Evolutionary conservation across 257 asterid genomes (phyloP).

Genomic region (Apocynum venetum): DNA sequence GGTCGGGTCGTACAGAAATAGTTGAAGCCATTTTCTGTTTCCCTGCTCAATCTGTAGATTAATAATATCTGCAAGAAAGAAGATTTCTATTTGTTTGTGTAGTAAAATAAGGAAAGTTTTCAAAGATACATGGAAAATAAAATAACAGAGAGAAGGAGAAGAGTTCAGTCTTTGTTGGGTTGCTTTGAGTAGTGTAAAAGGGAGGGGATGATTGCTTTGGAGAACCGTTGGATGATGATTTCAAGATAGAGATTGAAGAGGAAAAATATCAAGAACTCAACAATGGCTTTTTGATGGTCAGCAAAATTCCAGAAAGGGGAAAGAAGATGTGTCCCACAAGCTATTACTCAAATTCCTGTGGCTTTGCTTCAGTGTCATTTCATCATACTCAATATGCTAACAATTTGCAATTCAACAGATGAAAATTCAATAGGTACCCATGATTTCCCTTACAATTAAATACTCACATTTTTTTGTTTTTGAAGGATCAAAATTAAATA

Average conservation of each 20-base stretch:
- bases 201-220: neutral
- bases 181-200: slow-evolving; percentile 1
- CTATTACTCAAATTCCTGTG: neutral
- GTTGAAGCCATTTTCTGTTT: slow-evolving; percentile 56
- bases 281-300: neutral
- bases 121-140: neutral
- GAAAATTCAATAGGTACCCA: too few relatives aligned
- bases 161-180: neutral
- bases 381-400: too few relatives aligned
- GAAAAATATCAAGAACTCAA: slow-evolving; percentile 7
- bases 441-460: too few relatives aligned
- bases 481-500: too few relatives aligned
- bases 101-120: neutral
- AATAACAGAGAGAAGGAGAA: neutral
- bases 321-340: slow-evolving; percentile 1
- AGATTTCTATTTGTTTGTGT: neutral
- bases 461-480: too few relatives aligned
- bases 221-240: neutral
- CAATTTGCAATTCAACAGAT: too few relatives aligned
- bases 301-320: neutral
- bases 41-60: neutral
- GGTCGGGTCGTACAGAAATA: slow-evolving; percentile 71
- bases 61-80: neutral
- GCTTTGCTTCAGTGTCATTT: neutral
- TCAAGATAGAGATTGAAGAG: too few relatives aligned